Evolutionary conservation across 1,139 yeast species (phyloP), one percentile per base, ranked within the genome.

Genomic region (Geotrichum reessii): DNA sequence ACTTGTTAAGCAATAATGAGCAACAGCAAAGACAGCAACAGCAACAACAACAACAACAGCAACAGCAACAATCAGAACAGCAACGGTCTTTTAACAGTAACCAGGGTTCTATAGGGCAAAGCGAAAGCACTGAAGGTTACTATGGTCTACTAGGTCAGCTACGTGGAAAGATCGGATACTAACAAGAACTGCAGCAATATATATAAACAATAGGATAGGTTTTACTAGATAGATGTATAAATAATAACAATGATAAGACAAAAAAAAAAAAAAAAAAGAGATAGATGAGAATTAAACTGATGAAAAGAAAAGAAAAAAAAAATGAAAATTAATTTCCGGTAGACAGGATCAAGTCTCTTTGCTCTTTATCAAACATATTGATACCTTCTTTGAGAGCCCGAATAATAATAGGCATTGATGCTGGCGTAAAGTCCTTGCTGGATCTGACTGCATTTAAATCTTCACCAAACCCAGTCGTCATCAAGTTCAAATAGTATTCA

Each of bases 341-440:
- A 6, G 58, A 52, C 11, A 49, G 51, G 8, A 72, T 64, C 52
- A 65, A 53, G 47, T 63, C 58, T 46, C 67, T 63, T 57, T 74
- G 76, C 47, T 71, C 71, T 6, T 62, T 61, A 44, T 68, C 70
- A 63, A 75, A 75, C 51, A 74, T 67, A 55, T 74, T 73, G 40
- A 66, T 66, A 24, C 78, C 78, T 53, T 71, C 68, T 60, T 74
- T 75, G 53, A 74, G 67, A 1, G 76, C 75, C 19, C 68, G 65
- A 52, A 74, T 71, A 40, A 75, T 64, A 55, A 72, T 64, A 19
- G 67, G 67, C 53, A 75, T 64, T 14, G 74, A 69, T 31, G 69
- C 68, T 5, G 66, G 66, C n/a, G 66, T 66, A 59, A 75, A 75
- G 50, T 74, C 76, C 33, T 70, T 69, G 44, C 74, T 69, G 56